Base-by-base conservation (phyloP, 805 yeast species). In the Candida yuanshanica region DNA sequence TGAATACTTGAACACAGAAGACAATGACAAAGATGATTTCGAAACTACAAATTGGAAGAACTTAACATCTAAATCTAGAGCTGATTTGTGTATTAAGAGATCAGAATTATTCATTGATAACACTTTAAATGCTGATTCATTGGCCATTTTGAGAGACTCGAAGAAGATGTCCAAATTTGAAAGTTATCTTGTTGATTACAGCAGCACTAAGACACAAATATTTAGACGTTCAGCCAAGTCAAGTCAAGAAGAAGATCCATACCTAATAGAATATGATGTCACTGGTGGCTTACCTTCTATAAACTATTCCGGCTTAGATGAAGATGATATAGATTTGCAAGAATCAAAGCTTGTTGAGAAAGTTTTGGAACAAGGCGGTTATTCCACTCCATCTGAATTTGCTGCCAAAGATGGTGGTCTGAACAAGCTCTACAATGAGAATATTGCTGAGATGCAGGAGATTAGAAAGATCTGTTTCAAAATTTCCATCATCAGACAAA, bases 381-480 rank as follows among this genome's bases (percentile, higher is more conserved):
- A 38, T 64, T 32, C 58, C n/a, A 38, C 59, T 14, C 64, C 60
- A 11, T 71, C 74, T 20, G 61, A 51, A 31, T 69, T 77, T 43
- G 58, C 69, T 3, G 62, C 76, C 6, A 51, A 57, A 1, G 61
- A 68, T 13, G 67, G 69, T 14, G 95, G 95, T 0, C 66, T 88
- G 37, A 77, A 79, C 42, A 69, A 72, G 13, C 65, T 77, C 8
- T 65, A 86, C 42, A 70, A 75, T 51, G 71, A 73, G 17, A 93
- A 90, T 52, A 80, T 93, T 34, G 65, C 70, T 2, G 75, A 83
- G 48, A 86, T 93, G 71, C 97, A 91, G 64, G 88, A 88, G 51
- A 84, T 93, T 26, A 69, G 99, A 43, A 84, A 81, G 48, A 71
- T 87, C 4, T 90, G 97, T 58, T 85, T 88, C 64, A 90, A 90